Evolutionary conservation across 2,329 filamentous ascomycete genomes (phyloP).

Genomic region (Aspergillus chevalieri): DNA sequence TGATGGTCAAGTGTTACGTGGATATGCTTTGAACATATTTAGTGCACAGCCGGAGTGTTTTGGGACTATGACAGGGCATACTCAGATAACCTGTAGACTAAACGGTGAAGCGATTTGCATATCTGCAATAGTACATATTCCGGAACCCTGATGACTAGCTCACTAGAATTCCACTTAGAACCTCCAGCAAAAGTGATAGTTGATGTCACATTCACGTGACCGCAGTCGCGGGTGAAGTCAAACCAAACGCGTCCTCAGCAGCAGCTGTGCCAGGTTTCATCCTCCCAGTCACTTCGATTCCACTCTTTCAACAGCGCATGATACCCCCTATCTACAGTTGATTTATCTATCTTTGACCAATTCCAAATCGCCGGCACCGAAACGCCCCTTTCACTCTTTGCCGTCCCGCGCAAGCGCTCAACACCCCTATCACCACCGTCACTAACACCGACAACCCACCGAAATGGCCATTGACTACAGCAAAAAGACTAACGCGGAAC

Average conservation of each 20-base stretch:
- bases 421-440: background rate
- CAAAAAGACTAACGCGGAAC: conserved; percentile 46
- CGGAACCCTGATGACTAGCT: too few relatives aligned
- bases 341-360: background rate
- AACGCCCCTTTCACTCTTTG: background rate
- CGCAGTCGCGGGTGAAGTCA: background rate
- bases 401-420: background rate
- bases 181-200: too few relatives aligned
- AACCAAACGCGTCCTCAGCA: background rate
- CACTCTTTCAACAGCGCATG: background rate
- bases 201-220: conserved; percentile 1
- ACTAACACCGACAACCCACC: conserved; percentile 2
- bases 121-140: too few relatives aligned
- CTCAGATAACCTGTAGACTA: too few relatives aligned
- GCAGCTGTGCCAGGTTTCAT: background rate
- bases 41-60: too few relatives aligned
- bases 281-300: background rate
- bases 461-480: conserved; percentile 41
- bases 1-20: too few relatives aligned
- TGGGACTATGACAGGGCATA: too few relatives aligned
- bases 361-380: background rate
- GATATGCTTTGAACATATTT: too few relatives aligned
- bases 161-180: too few relatives aligned
- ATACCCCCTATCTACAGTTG: background rate
- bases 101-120: too few relatives aligned